Evolutionary conservation across 768 basidiomycete genomes (phyloP).

Genomic region (Trametes cubensis): DNA sequence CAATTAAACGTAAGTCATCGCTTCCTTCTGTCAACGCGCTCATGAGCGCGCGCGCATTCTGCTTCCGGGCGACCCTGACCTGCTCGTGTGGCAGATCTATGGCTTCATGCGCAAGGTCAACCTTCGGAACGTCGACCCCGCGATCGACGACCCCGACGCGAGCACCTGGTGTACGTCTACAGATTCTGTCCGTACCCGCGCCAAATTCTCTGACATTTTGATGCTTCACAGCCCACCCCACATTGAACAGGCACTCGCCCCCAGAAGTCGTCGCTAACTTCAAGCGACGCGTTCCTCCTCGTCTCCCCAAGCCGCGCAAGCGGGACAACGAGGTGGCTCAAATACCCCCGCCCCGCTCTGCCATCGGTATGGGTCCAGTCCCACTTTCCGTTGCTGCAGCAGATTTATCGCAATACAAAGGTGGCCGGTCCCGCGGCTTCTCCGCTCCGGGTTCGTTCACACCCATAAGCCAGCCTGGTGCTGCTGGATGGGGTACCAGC

Average conservation of each 20-base stretch:
- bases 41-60: slow-evolving; percentile 23
- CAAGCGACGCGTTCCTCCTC: slow-evolving; percentile 93
- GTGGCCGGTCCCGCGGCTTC: slow-evolving; percentile 67
- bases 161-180: slow-evolving; percentile 91
- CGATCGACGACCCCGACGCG: slow-evolving; percentile 93
- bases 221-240: slow-evolving; percentile 72
- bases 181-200: slow-evolving; percentile 18
- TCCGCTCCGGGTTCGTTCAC: slow-evolving; percentile 83
- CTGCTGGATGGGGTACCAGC: slow-evolving; percentile 60
- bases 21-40: slow-evolving; percentile 37
- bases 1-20: slow-evolving; percentile 82
- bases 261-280: slow-evolving; percentile 91
- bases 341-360: slow-evolving; percentile 77
- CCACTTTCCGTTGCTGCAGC: slow-evolving; percentile 65
- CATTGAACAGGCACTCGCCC: slow-evolving; percentile 87
- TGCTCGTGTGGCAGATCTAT: slow-evolving; percentile 73
- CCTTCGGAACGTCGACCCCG: slow-evolving; percentile 91
- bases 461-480: slow-evolving; percentile 61
- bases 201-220: slow-evolving; percentile 1
- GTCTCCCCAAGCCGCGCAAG: slow-evolving; percentile 85
- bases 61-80: slow-evolving; percentile 19
- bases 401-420: slow-evolving; percentile 51
- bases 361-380: slow-evolving; percentile 68
- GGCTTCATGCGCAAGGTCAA: slow-evolving; percentile 99
- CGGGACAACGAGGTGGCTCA: slow-evolving; percentile 70